These are phyloP conservation scores for Neurospora sp. DNA, from an alignment of 495 filamentous ascomycete genomes.

Conservation along the genomic window DNA sequence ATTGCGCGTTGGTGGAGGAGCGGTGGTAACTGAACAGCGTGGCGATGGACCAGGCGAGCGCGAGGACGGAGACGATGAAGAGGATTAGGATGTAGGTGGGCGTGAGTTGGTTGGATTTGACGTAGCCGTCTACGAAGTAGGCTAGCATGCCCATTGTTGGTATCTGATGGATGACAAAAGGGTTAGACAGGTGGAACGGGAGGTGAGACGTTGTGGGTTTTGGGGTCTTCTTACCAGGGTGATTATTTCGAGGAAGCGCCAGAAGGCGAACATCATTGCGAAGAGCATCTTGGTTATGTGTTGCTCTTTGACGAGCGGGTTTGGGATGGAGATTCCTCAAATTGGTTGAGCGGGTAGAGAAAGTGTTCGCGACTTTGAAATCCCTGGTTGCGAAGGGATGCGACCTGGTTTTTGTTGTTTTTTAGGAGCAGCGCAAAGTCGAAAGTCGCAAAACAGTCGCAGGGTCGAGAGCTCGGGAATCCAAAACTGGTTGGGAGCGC, in stretches of 20 bases:
- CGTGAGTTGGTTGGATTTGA: constrained; percentile 59
- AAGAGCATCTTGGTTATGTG: constrained; percentile 47
- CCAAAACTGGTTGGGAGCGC: neutral
- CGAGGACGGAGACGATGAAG: constrained; percentile 82
- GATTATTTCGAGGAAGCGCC: constrained; percentile 71
- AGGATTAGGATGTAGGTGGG: constrained; percentile 75
- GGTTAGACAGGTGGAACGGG: constrained; percentile 3
- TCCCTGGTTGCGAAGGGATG: neutral
- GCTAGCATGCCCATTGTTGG: constrained; percentile 83
- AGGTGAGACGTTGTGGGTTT: neutral
- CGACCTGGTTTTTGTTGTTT: neutral
- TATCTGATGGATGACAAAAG: constrained; percentile 36
- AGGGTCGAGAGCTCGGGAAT: neutral
- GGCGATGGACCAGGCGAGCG: constrained; percentile 65
- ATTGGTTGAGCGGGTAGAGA: neutral
- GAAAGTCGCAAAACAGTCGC: neutral
- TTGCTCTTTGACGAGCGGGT: neutral
- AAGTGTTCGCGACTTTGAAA: neutral
- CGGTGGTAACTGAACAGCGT: constrained; percentile 75
- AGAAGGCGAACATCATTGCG: constrained; percentile 74
- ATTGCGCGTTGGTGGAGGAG: constrained; percentile 56
- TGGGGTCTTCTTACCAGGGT: constrained; percentile 45
- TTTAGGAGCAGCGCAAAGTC: neutral
- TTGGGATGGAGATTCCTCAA: neutral
- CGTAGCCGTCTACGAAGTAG: constrained; percentile 72